Percentiles rank a stretch among this genome's conserved stretches.
Conservation (phyloP, 2,329 filamentous ascomycete genomes). For the Fusarium lyarnte region DNA sequence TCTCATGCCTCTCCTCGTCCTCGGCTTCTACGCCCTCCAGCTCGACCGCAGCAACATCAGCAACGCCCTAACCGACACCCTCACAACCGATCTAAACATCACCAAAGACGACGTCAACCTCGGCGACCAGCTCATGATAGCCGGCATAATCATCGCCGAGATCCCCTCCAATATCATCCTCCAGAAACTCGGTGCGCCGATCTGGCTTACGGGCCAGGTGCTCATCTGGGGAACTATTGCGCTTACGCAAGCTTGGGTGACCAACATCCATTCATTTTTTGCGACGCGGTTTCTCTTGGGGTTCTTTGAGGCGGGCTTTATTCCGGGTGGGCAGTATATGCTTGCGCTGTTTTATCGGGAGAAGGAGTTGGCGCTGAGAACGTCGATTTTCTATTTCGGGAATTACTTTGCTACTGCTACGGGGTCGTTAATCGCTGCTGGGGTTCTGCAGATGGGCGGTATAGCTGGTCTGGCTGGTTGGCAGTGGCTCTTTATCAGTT, state of each 20-base stretch:
- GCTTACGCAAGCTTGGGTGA: slow-evolving; percentile 26
- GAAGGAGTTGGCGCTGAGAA: slow-evolving; percentile 23
- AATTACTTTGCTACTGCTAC: slow-evolving; percentile 37
- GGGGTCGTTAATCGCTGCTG: slow-evolving; percentile 23
- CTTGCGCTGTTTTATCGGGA: slow-evolving; percentile 23
- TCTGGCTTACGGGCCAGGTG: slow-evolving; percentile 34
- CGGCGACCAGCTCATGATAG: slow-evolving; percentile 57
- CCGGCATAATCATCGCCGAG: slow-evolving; percentile 58
- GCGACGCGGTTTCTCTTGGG: slow-evolving; percentile 30
- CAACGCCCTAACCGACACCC: slow-evolving; percentile 61
- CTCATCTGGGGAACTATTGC: slow-evolving; percentile 31
- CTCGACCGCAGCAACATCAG: slow-evolving; percentile 51
- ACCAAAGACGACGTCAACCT: slow-evolving; percentile 61
- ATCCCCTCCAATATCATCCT: slow-evolving; percentile 36
- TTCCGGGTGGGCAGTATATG: slow-evolving; percentile 31
- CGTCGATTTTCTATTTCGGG: slow-evolving; percentile 32
- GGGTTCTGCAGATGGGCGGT: slow-evolving; percentile 33
- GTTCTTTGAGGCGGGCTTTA: slow-evolving; percentile 26
- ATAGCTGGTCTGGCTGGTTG: slow-evolving; percentile 22
- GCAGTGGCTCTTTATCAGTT: slow-evolving; percentile 35
- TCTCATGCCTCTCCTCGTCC: slow-evolving; percentile 56
- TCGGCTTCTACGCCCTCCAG: slow-evolving; percentile 58
- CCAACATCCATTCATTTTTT: slow-evolving; percentile 19
- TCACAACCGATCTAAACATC: slow-evolving; percentile 58
- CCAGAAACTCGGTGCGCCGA: slow-evolving; percentile 25